Evolutionary conservation across 257 asterid species (phyloP), one percentile per base, ranked within the genome.

Genomic region (Parsonsia alboflavescens): DNA sequence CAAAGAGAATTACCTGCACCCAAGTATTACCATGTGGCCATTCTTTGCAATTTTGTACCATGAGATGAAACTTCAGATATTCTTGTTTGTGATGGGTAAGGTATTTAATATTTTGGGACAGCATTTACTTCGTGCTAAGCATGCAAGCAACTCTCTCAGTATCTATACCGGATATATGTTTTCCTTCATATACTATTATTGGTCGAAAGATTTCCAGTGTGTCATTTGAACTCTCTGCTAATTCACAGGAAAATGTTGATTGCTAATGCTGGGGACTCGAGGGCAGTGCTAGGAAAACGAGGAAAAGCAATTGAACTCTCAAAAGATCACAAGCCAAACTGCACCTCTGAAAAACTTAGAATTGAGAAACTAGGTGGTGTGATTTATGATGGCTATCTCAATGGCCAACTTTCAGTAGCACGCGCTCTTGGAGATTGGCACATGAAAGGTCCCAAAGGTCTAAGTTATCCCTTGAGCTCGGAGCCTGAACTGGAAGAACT

Each of bases 351-450:
- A 76, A 85, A 79, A 74, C 80, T 84, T 6, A 77, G 97, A 81
- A 91, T 93, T 15, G 98, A 91, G 71, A 89, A 87, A 77, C 73
- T 93, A 61, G 96, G 96, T 0, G 96, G 98, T 6, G 85, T 83
- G 0, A 89, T 93, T 69, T 93, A 88, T 22, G 98, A 93, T 10
- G 96, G 98, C 21, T 93, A 93, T 75, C 93, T 93, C 50, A 93
- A 91, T 8, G 98, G 98, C 28, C 98, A 93, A 54, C 89, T 91
- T 48, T 90, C 97, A 1, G 98, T 93, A 6, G 96, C 96, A 24
- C 89, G 98, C 1, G 97, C 97, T 6, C 88, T 91, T 1, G 97
- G 97, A 1, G 98, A 91, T 84, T 87, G 97, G 97, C 98, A 91
- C 73, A 85, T 93, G 90, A 93, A 93, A 83, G 97, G 98, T 30